These are phyloP conservation scores for Teratosphaeria nubilosa DNA, from an alignment of 2,329 filamentous ascomycete genomes.

Conservation along the genomic window DNA sequence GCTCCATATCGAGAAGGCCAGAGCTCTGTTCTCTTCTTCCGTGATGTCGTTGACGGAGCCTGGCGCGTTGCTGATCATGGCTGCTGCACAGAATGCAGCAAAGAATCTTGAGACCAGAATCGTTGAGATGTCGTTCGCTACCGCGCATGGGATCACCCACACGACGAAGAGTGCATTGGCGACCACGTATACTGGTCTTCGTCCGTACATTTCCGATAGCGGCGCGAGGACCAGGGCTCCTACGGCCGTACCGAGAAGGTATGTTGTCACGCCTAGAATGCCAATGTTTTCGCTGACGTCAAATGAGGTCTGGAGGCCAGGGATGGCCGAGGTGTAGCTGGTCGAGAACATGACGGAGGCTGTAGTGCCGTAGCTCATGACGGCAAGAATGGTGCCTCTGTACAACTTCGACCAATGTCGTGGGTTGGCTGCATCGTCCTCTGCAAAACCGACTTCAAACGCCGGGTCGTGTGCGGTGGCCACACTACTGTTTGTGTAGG, in stretches of 20 bases:
- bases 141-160: conserved; percentile 60
- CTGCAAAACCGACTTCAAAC: conserved; percentile 65
- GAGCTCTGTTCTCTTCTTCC: conserved; percentile 65
- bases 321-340: conserved; percentile 63
- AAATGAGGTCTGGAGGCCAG: conserved; percentile 60
- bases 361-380: conserved; percentile 49
- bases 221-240: conserved; percentile 67
- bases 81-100: conserved; percentile 62
- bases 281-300: conserved; percentile 50
- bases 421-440: conserved; percentile 54
- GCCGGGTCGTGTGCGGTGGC: conserved; percentile 36
- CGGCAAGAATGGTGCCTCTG: conserved; percentile 44
- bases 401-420: conserved; percentile 56
- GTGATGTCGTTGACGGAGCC: conserved; percentile 77
- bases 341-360: conserved; percentile 60
- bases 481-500: conserved; percentile 12
- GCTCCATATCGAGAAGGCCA: conserved; percentile 75
- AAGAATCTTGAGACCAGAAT: conserved; percentile 68
- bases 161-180: conserved; percentile 56
- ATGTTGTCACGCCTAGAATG: conserved; percentile 68
- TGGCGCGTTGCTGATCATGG: conserved; percentile 70
- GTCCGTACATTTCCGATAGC: conserved; percentile 59
- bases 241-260: conserved; percentile 62
- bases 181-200: conserved; percentile 56
- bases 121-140: conserved; percentile 56